Conservation (phyloP, 352 stramenopile species). For the Globisporangium echinulatum region DNA sequence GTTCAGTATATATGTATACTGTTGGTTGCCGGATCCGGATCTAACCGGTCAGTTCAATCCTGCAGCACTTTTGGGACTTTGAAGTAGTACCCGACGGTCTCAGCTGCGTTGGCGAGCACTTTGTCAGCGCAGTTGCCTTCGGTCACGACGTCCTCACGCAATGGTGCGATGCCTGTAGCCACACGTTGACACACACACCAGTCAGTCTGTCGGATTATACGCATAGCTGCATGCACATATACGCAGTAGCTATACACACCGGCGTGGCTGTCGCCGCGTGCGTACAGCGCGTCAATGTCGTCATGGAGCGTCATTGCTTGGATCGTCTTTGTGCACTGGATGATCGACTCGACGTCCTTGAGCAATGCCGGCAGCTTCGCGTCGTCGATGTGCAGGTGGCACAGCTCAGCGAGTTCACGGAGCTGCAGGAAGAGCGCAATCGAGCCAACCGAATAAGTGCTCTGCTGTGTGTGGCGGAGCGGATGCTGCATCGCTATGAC, state of each 20-base stretch:
- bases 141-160: constrained; percentile 71
- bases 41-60: constrained; percentile 30
- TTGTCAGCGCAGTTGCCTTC: constrained; percentile 69
- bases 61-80: constrained; percentile 85
- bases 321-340: constrained; percentile 84
- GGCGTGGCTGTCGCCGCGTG: constrained; percentile 47
- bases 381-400: constrained; percentile 73
- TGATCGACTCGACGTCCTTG: constrained; percentile 81
- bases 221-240: too few species aligned
- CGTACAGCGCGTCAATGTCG: constrained; percentile 81
- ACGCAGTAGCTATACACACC: constrained; percentile 14
- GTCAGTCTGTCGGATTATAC: not conserved
- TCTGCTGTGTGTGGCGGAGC: too few species aligned
- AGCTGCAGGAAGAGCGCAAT: constrained; percentile 25
- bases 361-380: constrained; percentile 63
- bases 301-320: constrained; percentile 75
- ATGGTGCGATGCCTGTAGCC: constrained; percentile 30
- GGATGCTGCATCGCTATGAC: too few species aligned
- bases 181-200: not conserved
- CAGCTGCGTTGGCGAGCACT: constrained; percentile 67
- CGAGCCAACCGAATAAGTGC: not conserved
- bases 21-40: too few species aligned
- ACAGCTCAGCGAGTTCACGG: constrained; percentile 72
- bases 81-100: constrained; percentile 78
- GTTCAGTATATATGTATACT: too few species aligned